phyloP scores from a whole-genome alignment of 78 protist species.

The Dictyostelium purpureum region DNA sequence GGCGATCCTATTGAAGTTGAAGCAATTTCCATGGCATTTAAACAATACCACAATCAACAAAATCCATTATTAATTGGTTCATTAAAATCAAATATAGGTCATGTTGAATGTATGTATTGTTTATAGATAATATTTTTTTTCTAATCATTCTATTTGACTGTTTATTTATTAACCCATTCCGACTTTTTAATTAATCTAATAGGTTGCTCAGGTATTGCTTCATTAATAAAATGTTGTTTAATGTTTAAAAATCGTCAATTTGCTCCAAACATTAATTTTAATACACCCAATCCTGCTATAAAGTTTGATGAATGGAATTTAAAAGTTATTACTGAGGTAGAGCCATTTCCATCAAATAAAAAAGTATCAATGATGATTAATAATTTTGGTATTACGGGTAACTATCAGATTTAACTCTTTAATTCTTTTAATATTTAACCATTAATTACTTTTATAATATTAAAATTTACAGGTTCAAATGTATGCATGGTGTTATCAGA shows the following conservation, averaged over 20 bases:
- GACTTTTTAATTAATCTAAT: too few relatives aligned
- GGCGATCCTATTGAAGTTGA: constrained; percentile 80
- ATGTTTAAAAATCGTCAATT: constrained; percentile 40
- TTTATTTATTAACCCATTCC: too few relatives aligned
- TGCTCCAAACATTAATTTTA: constrained; percentile 51
- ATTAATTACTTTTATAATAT: too few relatives aligned
- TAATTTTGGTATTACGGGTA: constrained; percentile 73
- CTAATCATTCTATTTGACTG: background rate
- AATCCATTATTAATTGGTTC: background rate
- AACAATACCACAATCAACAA: background rate
- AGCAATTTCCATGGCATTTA: constrained; percentile 41
- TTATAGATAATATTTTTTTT: background rate
- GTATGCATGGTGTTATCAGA: constrained; percentile 17
- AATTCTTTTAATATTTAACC: too few relatives aligned
- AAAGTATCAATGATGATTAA: constrained; percentile 30
- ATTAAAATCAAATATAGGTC: constrained; percentile 41
- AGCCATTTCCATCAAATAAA: constrained; percentile 11
- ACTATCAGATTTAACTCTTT: too few relatives aligned
- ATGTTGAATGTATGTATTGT: constrained; percentile 40
- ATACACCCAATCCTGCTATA: constrained; percentile 61
- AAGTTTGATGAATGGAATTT: constrained; percentile 39
- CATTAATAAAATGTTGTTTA: constrained; percentile 49
- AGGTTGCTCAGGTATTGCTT: constrained; percentile 10
- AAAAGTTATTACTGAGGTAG: constrained; percentile 22
- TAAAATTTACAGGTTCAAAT: constrained; percentile 91